Conservation (phyloP, 169 alveolate genomes). For the Blepharisma undulans region DNA sequence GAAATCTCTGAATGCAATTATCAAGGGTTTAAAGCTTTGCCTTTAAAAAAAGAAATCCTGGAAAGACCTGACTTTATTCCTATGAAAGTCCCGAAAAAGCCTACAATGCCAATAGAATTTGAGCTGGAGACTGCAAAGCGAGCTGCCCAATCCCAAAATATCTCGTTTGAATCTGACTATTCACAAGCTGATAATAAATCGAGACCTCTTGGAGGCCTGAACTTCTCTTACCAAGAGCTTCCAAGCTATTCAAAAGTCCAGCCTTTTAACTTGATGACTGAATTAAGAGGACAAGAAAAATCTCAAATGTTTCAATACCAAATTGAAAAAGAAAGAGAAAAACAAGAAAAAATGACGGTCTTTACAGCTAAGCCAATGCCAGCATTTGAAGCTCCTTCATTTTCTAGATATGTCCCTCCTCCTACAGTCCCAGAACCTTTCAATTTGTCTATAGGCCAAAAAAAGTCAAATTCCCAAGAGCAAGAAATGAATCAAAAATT, state of each 20-base stretch:
- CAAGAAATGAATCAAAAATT: neutral
- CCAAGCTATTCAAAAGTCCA: neutral
- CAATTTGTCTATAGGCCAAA: neutral
- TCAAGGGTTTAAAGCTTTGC: neutral
- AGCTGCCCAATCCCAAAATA: neutral
- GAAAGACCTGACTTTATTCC: slow-evolving; percentile 1
- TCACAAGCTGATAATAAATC: neutral
- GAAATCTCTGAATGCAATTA: neutral
- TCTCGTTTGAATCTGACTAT: neutral
- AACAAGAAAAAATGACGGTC: neutral
- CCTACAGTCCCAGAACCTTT: neutral
- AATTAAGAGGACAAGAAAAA: neutral
- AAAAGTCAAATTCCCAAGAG: neutral
- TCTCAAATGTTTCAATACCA: neutral
- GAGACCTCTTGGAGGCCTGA: neutral
- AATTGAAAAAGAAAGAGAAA: neutral
- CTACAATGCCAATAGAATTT: neutral
- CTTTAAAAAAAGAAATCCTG: neutral
- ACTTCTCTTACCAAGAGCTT: neutral
- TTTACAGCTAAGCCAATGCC: neutral
- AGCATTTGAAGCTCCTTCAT: neutral
- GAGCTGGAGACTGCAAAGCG: neutral
- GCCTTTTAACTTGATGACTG: neutral
- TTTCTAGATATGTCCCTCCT: neutral
- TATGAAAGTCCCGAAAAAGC: neutral